Percentiles rank a stretch among this genome's conserved stretches.
Evolutionary conservation across 2,329 filamentous ascomycete species (phyloP).

Genomic region (Colletotrichum spaethianum): DNA sequence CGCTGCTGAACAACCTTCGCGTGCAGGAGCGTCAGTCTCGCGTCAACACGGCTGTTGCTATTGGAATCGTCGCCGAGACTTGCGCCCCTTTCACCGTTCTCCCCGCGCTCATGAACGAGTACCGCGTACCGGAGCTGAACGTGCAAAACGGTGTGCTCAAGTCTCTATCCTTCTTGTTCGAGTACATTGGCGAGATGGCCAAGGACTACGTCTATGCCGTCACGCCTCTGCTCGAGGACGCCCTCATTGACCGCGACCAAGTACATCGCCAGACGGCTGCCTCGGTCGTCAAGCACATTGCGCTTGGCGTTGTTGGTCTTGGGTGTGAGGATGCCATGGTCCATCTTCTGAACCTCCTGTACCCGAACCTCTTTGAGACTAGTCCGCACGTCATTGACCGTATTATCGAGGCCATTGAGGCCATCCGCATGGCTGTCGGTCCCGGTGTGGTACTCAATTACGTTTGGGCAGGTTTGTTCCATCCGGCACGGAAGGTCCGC

Average conservation of each 20-base stretch:
- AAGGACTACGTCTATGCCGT: slow-evolving; percentile 99
- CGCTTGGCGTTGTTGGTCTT: slow-evolving; percentile 95
- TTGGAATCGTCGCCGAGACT: slow-evolving; percentile 98
- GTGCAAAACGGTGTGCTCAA: slow-evolving; percentile 99
- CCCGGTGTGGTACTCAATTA: slow-evolving; percentile 97
- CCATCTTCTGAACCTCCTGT: slow-evolving; percentile 94
- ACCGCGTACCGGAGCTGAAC: slow-evolving; percentile 97
- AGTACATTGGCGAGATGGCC: slow-evolving; percentile 99
- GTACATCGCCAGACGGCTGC: slow-evolving; percentile 98
- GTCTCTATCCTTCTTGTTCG: slow-evolving; percentile 95
- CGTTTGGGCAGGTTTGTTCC: slow-evolving; percentile 97
- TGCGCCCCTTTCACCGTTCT: slow-evolving; percentile 98
- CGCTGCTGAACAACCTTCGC: slow-evolving; percentile 94
- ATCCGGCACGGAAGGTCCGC: slow-evolving; percentile 94
- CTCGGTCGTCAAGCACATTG: slow-evolving; percentile 97
- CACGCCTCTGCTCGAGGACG: slow-evolving; percentile 94
- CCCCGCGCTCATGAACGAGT: slow-evolving; percentile 99
- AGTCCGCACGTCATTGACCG: slow-evolving; percentile 98
- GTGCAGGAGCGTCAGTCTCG: slow-evolving; percentile 98
- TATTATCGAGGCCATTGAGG: slow-evolving; percentile 97
- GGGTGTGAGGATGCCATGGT: slow-evolving; percentile 99
- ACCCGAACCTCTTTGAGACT: slow-evolving; percentile 98
- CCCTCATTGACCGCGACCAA: slow-evolving; percentile 97
- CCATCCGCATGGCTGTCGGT: slow-evolving; percentile 92
- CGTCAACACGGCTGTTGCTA: slow-evolving; percentile 98